Conservation (phyloP, 2,329 filamentous ascomycete genomes). For the Phaeomoniella chlamydospora region DNA sequence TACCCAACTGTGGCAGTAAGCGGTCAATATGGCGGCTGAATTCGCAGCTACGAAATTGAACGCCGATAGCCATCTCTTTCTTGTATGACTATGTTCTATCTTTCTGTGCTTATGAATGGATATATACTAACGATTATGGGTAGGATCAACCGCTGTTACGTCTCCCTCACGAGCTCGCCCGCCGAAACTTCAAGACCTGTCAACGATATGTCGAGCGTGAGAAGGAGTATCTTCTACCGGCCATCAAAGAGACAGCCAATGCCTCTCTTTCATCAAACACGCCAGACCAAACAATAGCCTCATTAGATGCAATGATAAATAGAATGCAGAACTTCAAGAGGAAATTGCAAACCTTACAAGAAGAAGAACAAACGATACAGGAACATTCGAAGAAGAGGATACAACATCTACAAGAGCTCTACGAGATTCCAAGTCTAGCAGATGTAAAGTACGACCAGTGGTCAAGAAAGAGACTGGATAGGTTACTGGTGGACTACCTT, state of each 20-base stretch:
- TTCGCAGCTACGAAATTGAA: constrained; percentile 32
- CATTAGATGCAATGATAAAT: constrained; percentile 70
- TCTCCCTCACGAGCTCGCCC: constrained; percentile 79
- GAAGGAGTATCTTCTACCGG: constrained; percentile 27
- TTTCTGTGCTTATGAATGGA: too few species aligned
- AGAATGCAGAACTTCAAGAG: constrained; percentile 78
- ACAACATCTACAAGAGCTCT: constrained; percentile 66
- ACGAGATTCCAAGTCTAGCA: constrained; percentile 63
- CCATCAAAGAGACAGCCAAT: constrained; percentile 40
- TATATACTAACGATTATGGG: too few species aligned
- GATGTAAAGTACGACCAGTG: constrained; percentile 91
- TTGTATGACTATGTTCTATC: constrained; percentile 27
- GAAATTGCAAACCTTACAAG: constrained; percentile 63
- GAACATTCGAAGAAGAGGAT: constrained; percentile 62
- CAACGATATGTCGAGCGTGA: constrained; percentile 32
- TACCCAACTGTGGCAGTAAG: too few species aligned
- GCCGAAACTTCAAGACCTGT: constrained; percentile 82
- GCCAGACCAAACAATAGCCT: constrained; percentile 59
- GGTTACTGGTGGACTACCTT: constrained; percentile 84
- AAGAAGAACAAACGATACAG: constrained; percentile 68
- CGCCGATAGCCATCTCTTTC: constrained; percentile 32
- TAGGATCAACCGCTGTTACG: constrained; percentile 91
- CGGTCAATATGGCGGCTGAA: constrained; percentile 30
- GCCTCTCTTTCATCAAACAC: constrained; percentile 49
- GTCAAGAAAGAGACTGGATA: constrained; percentile 67